These are phyloP conservation scores for Beverwykella pulmonaria DNA, from an alignment of 495 filamentous ascomycete species.

Conservation along the genomic window DNA sequence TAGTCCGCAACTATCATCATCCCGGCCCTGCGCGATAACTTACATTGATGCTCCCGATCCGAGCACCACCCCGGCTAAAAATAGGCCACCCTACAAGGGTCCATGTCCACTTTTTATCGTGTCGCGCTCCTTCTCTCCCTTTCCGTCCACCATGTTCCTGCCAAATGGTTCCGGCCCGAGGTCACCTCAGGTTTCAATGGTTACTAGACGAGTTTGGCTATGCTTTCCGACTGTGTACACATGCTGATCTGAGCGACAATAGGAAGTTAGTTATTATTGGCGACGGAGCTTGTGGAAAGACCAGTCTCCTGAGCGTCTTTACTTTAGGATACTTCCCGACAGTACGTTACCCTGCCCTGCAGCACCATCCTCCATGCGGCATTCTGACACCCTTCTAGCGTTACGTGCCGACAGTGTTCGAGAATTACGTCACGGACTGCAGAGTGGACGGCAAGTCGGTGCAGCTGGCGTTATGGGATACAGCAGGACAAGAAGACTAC, in stretches of 20 bases:
- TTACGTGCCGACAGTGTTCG: slow-evolving; percentile 51
- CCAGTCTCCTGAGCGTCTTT: slow-evolving; percentile 95
- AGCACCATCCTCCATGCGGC: slow-evolving; percentile 15
- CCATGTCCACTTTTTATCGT: slow-evolving; percentile 35
- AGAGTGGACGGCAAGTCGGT: slow-evolving; percentile 54
- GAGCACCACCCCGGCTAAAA: slow-evolving; percentile 33
- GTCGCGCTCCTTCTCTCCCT: slow-evolving; percentile 18
- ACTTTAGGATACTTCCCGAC: slow-evolving; percentile 98
- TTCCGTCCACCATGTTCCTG: neutral
- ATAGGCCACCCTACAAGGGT: slow-evolving; percentile 34
- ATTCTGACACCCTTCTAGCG: slow-evolving; percentile 35
- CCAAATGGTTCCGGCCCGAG: neutral
- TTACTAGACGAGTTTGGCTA: slow-evolving; percentile 7
- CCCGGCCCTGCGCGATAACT: slow-evolving; percentile 35
- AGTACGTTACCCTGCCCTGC: slow-evolving; percentile 58
- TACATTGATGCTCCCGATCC: slow-evolving; percentile 42
- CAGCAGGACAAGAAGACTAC: slow-evolving; percentile 55
- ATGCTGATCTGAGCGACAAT: slow-evolving; percentile 34
- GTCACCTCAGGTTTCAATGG: neutral
- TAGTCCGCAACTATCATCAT: slow-evolving; percentile 20
- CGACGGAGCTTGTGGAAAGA: slow-evolving; percentile 98
- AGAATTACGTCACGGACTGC: slow-evolving; percentile 54
- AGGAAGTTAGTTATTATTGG: slow-evolving; percentile 99
- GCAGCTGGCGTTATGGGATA: slow-evolving; percentile 54
- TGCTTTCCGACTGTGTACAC: slow-evolving; percentile 14